Percentiles rank a stretch among this genome's conserved stretches.
phyloP scores from a whole-genome alignment of 23 red algal species.

The Gracilariopsis chorda region DNA sequence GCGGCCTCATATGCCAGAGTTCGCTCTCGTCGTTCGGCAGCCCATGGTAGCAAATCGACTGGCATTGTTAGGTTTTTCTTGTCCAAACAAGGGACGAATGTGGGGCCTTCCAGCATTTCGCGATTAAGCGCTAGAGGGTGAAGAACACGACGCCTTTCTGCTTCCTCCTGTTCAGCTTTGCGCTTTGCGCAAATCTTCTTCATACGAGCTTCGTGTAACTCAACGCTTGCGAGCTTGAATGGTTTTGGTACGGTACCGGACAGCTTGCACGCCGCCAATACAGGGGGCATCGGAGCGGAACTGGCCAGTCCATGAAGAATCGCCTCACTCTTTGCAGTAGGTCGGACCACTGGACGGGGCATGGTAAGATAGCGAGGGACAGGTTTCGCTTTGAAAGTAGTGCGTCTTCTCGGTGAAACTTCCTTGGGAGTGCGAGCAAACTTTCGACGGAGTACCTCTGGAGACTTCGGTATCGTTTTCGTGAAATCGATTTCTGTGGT shows the following conservation, averaged over 20 bases:
- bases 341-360: background rate
- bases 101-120: slow-evolving; percentile 12
- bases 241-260: background rate
- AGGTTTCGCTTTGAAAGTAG: background rate
- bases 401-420: background rate
- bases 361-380: background rate
- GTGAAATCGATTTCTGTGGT: background rate
- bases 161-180: background rate
- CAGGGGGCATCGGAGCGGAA: background rate
- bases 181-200: background rate
- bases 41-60: background rate
- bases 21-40: background rate
- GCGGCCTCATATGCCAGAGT: slow-evolving; percentile 17
- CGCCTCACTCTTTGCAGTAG: slow-evolving; percentile 2
- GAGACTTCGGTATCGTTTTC: background rate
- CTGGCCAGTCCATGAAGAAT: background rate
- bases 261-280: background rate
- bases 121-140: background rate
- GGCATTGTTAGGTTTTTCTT: background rate
- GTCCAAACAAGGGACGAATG: slow-evolving; percentile 2
- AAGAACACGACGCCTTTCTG: background rate
- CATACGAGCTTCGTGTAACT: background rate
- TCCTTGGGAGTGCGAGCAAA: background rate
- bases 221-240: background rate
- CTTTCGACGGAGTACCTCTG: background rate